Evolutionary conservation across 1,284 basidiomycete species (phyloP).

Genomic region (Spongiforma sp.): DNA sequence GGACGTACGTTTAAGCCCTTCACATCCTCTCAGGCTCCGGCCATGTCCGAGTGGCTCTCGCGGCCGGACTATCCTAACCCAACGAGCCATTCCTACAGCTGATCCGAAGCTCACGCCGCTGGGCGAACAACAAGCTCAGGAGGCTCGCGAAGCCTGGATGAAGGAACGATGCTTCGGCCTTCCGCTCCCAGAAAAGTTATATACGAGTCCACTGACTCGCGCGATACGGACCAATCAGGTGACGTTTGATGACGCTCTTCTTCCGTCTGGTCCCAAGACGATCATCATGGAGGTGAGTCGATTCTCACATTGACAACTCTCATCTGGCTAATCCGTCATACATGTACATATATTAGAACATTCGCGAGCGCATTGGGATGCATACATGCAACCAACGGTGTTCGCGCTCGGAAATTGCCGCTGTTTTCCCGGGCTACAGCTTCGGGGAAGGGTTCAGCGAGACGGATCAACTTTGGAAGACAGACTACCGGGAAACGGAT

Average conservation of each 20-base stretch:
- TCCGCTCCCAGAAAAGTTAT: conserved; percentile 66
- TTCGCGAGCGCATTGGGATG: conserved; percentile 70
- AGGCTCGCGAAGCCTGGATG: conserved; percentile 62
- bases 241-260: conserved; percentile 57
- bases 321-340: not conserved
- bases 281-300: conserved; percentile 56
- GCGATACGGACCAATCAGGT: conserved; percentile 72
- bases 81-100: conserved; percentile 45
- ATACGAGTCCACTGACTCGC: conserved; percentile 76
- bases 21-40: no score
- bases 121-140: conserved; percentile 68
- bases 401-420: conserved; percentile 56
- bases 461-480: conserved; percentile 71
- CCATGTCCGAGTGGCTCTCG: not conserved
- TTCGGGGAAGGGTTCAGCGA: conserved; percentile 77
- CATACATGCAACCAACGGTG: conserved; percentile 79
- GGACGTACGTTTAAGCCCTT: conserved; percentile 70
- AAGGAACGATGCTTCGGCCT: conserved; percentile 56
- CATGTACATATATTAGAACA: conserved; percentile 46
- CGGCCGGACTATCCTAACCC: not conserved
- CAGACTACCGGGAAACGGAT: conserved; percentile 68
- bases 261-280: conserved; percentile 33
- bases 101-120: conserved; percentile 76
- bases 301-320: no score
- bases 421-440: conserved; percentile 61